phyloP scores from a whole-genome alignment of 345 rosid genomes.

The Salix suchowensis region DNA sequence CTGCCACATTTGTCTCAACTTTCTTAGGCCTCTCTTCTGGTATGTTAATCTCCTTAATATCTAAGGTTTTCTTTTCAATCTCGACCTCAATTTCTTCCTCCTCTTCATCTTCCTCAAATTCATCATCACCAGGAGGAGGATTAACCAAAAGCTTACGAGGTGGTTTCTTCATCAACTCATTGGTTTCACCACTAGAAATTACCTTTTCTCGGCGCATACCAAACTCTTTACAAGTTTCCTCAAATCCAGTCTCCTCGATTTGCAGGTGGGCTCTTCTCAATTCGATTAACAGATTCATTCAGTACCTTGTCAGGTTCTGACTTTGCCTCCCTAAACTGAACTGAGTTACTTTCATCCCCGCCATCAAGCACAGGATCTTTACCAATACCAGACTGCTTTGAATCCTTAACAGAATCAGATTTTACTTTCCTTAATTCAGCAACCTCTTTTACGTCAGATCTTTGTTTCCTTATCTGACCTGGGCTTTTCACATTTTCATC shows the following conservation, averaged over 20 bases:
- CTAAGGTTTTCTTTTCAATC: conserved; percentile 35
- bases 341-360: conserved; percentile 14
- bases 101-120: conserved; percentile 27
- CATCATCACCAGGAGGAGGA: conserved; percentile 13
- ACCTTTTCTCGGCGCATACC: conserved; percentile 49
- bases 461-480: conserved; percentile 28
- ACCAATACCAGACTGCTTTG: conserved; percentile 5
- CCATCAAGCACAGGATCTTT: background rate
- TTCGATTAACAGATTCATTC: conserved; percentile 23
- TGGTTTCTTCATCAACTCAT: conserved; percentile 14
- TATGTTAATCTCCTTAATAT: conserved; percentile 47
- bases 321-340: conserved; percentile 20
- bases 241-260: conserved; percentile 33
- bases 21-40: conserved; percentile 23
- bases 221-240: conserved; percentile 42
- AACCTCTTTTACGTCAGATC: conserved; percentile 29
- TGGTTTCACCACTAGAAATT: conserved; percentile 24
- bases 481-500: conserved; percentile 30
- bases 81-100: conserved; percentile 29
- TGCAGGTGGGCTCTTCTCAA: conserved; percentile 27
- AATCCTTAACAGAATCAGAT: conserved; percentile 10
- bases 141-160: background rate
- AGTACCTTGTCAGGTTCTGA: conserved; percentile 24
- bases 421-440: conserved; percentile 14
- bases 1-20: conserved; percentile 3